Base-by-base conservation (phyloP, 768 basidiomycete genomes). In the Hemileccinum impolitum region DNA sequence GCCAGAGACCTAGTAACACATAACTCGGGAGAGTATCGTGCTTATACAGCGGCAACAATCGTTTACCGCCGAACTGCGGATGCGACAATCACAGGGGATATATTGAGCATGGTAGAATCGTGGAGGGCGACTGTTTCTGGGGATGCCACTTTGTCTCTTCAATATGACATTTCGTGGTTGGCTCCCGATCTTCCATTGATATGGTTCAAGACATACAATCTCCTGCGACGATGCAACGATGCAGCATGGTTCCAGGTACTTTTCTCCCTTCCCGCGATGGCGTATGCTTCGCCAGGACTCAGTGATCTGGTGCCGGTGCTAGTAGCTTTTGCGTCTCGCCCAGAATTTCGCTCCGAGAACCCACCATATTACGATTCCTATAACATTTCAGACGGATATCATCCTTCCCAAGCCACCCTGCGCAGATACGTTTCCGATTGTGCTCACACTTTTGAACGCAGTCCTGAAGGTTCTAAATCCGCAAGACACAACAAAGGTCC, bases 181-280 rank as follows among this genome's bases (percentile, higher is more conserved):
- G 21, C 40, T 0, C 60, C 53, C 0, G 13, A 45, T 12, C 53
- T 69, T 4, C 25, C 55, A 0, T 38, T 43, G 6, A 44, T 51
- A 6, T 70, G 64, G 55, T 41, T 71, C 38, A 44, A 63, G 15
- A 38, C 61, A 8, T 70, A 68, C 19, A 42, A 66, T 31, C 28
- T 56, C 18, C 61, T 58, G 38, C 61, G 61, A 45, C 13, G n/a
- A 25, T 42, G 50, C n/a, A 2, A 41, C 6, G 50, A 36, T 12
- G 6, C 9, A 14, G 26, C 58, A 41, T 53, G 47, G 37, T 59
- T 43, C 34, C 58, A 50, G 30, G n/a, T 70, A 12, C 43, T 57
- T 5, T 71, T 71, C 28, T 57, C 59, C 9, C 53, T 70, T 9
- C 54, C 65, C 17, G 58, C 66, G 2, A 57, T 69, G 58, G 55